Conservation (phyloP, 768 basidiomycete species). For the Leccinum sublutescens region DNA sequence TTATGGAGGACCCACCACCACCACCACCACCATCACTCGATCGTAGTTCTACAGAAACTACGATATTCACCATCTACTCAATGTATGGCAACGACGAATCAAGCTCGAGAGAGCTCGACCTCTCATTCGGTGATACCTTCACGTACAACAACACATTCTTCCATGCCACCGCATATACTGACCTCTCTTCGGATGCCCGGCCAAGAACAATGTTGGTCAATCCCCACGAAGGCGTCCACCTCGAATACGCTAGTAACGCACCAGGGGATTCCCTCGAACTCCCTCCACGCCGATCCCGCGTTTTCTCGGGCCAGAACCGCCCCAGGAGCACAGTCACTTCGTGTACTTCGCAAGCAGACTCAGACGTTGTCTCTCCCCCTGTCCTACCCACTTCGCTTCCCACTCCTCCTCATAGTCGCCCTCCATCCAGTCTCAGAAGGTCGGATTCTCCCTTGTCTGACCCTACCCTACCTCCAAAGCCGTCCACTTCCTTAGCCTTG, state of each 20-base stretch:
- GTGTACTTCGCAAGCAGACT: constrained; percentile 23
- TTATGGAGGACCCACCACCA: constrained; percentile 39
- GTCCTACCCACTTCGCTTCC: constrained; percentile 20
- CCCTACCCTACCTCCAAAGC: constrained; percentile 18
- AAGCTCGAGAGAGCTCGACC: constrained; percentile 38
- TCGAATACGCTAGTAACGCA: constrained; percentile 16
- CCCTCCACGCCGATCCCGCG: constrained; percentile 29
- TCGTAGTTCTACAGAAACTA: constrained; percentile 65
- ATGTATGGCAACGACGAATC: constrained; percentile 71
- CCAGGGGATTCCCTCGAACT: constrained; percentile 18
- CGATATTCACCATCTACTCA: constrained; percentile 82
- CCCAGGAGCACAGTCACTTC: constrained; percentile 29
- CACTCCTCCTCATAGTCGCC: constrained; percentile 30
- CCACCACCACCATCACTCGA: constrained; percentile 34
- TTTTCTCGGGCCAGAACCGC: constrained; percentile 16
- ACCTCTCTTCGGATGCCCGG: constrained; percentile 28
- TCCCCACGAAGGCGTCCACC: constrained; percentile 23
- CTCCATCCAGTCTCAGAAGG: constrained; percentile 23
- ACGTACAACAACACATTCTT: constrained; percentile 35
- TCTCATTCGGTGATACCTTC: constrained; percentile 33
- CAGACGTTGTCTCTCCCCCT: constrained; percentile 18
- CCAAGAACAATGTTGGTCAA: constrained; percentile 20
- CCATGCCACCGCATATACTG: constrained; percentile 30
- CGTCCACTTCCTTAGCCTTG: constrained; percentile 21
- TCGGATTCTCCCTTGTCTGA: constrained; percentile 28